A percentile compares a stretch with the other conserved stretches of the same genome.
Conservation (phyloP, 495 filamentous ascomycete genomes). For the Lophium mytilinum region DNA sequence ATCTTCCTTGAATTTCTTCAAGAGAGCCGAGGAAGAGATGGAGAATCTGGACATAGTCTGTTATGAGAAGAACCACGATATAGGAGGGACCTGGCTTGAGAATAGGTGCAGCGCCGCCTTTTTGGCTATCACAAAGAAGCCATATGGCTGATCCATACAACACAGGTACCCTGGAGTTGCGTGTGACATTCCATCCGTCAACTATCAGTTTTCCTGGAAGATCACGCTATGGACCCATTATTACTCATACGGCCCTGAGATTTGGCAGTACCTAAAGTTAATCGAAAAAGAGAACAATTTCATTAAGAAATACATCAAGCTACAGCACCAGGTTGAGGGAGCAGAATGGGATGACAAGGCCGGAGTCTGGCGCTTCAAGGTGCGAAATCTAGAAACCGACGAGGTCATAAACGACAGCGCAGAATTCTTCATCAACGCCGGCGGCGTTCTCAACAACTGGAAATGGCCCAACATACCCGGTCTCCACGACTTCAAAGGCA, state of each 20-base stretch:
- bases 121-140: neutral
- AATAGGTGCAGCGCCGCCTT: slow-evolving; percentile 22
- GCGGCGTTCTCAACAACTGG: slow-evolving; percentile 37
- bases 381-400: slow-evolving; percentile 27
- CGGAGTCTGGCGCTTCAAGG: slow-evolving; percentile 30
- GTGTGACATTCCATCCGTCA: slow-evolving; percentile 34
- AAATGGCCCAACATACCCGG: slow-evolving; percentile 33
- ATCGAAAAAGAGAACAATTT: slow-evolving; percentile 38
- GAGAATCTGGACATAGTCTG: slow-evolving; percentile 32
- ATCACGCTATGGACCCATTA: slow-evolving; percentile 38
- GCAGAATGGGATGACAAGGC: slow-evolving; percentile 29
- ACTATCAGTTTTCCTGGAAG: slow-evolving; percentile 36
- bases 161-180: slow-evolving; percentile 28
- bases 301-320: slow-evolving; percentile 32
- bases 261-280: slow-evolving; percentile 39
- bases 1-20: slow-evolving; percentile 36
- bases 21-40: slow-evolving; percentile 34
- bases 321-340: slow-evolving; percentile 29
- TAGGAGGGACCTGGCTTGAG: slow-evolving; percentile 40
- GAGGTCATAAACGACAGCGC: slow-evolving; percentile 29
- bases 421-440: slow-evolving; percentile 35
- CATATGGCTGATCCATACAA: too few relatives aligned
- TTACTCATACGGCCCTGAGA: slow-evolving; percentile 36
- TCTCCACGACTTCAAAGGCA: slow-evolving; percentile 30
- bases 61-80: slow-evolving; percentile 42